Percentiles rank a stretch among this genome's conserved stretches.
These are phyloP conservation scores for Detonula confervacea DNA, from an alignment of 352 stramenopile species.

Conservation along the genomic window DNA sequence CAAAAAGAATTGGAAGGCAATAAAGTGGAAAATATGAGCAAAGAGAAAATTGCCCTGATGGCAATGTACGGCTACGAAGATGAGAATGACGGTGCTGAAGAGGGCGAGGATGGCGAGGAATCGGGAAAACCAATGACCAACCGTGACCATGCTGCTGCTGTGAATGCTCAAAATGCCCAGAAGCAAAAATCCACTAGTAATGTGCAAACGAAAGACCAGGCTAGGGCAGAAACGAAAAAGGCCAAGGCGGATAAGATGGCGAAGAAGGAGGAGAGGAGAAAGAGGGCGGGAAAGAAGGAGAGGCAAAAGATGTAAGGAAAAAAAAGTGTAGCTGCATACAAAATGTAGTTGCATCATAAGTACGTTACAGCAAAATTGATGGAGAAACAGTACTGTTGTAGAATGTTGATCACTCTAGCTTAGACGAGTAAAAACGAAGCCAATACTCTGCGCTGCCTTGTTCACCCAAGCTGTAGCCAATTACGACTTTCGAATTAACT, in stretches of 20 bases:
- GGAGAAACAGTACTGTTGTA: too few relatives aligned
- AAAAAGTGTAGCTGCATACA: too few relatives aligned
- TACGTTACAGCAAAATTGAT: too few relatives aligned
- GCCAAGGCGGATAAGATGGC: constrained; percentile 38
- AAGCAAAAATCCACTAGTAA: constrained; percentile 27
- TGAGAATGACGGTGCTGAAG: constrained; percentile 33
- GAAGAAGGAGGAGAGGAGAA: constrained; percentile 54
- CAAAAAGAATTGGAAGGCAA: constrained; percentile 22
- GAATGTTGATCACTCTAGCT: too few relatives aligned
- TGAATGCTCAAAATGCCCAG: constrained; percentile 24
- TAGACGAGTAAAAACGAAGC: too few relatives aligned
- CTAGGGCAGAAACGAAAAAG: constrained; percentile 39
- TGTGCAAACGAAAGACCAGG: constrained; percentile 39
- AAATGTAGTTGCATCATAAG: too few relatives aligned
- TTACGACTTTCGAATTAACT: too few relatives aligned
- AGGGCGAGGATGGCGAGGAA: constrained; percentile 19
- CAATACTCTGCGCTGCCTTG: too few relatives aligned
- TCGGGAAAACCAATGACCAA: constrained; percentile 31
- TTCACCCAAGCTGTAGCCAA: too few relatives aligned
- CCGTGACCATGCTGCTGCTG: constrained; percentile 34
- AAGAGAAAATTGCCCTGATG: constrained; percentile 36
- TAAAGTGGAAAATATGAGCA: constrained; percentile 33
- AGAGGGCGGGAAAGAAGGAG: constrained; percentile 45
- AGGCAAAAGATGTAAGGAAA: constrained; percentile 26
- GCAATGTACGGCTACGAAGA: constrained; percentile 46